A percentile compares a stretch with the other conserved stretches of the same genome.
These are phyloP conservation scores for Fusarium brachygibbosum DNA, from an alignment of 2,329 filamentous ascomycete species.

Conservation along the genomic window DNA sequence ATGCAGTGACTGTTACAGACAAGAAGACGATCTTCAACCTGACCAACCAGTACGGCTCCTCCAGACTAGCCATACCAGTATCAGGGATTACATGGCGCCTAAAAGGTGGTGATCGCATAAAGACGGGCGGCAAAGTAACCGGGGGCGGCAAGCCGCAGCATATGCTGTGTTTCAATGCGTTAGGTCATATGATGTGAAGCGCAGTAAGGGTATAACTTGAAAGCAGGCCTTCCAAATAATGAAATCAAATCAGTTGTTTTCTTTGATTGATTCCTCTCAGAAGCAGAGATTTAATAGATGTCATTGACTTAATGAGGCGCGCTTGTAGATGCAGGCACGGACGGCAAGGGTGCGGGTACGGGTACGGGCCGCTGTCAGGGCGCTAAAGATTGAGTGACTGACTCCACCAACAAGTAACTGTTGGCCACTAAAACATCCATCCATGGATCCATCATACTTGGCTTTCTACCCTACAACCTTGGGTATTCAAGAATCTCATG, in stretches of 20 bases:
- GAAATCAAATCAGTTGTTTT: neutral
- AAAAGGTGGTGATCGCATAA: conserved; percentile 8
- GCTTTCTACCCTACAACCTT: conserved; percentile 5
- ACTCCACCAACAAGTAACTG: conserved; percentile 5
- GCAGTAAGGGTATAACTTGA: neutral
- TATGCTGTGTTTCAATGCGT: conserved; percentile 4
- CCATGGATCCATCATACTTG: too few relatives aligned
- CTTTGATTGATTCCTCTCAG: neutral
- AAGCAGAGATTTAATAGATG: neutral
- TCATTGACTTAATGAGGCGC: neutral
- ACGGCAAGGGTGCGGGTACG: conserved; percentile 23
- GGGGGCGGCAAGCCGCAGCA: conserved; percentile 8
- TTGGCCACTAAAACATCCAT: neutral
- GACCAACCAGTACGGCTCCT: conserved; percentile 2
- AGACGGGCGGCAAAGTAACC: conserved; percentile 22
- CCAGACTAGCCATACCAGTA: conserved; percentile 4
- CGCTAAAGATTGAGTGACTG: conserved; percentile 21
- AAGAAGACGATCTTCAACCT: neutral
- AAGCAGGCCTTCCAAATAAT: conserved; percentile 1
- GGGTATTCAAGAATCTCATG: neutral
- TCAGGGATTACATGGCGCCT: conserved; percentile 25
- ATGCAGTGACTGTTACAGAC: conserved; percentile 4
- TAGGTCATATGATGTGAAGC: neutral
- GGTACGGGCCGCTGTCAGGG: conserved; percentile 37
- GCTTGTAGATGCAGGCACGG: conserved; percentile 4